Conservation (phyloP, 177 flowering plant species). For the Vitis hybrid region DNA sequence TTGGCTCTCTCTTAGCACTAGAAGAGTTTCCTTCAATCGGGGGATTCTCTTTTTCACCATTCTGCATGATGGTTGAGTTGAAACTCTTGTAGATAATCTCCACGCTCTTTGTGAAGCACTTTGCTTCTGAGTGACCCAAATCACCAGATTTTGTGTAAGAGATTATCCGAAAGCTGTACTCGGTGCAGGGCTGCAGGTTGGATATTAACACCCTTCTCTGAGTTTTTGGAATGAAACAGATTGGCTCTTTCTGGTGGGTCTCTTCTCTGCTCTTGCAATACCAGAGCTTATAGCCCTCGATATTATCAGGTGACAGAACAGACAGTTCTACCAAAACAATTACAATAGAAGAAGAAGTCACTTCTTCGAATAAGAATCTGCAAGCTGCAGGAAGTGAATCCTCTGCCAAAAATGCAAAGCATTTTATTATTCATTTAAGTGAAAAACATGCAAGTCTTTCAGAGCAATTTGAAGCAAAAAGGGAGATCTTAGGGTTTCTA, state of each 20-base stretch:
- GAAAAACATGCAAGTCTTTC: neutral
- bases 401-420: slow-evolving; percentile 44
- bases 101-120: slow-evolving; percentile 88
- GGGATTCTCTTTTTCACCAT: slow-evolving; percentile 35
- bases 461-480: neutral
- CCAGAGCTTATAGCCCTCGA: slow-evolving; percentile 94
- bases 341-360: slow-evolving; percentile 69
- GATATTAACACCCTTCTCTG: slow-evolving; percentile 77
- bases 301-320: slow-evolving; percentile 32
- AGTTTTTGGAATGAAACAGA: slow-evolving; percentile 54
- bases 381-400: slow-evolving; percentile 96
- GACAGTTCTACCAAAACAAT: slow-evolving; percentile 67
- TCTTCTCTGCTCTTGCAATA: slow-evolving; percentile 69
- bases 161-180: slow-evolving; percentile 74
- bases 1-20: slow-evolving; percentile 32
- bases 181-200: slow-evolving; percentile 87
- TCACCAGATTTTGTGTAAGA: slow-evolving; percentile 82
- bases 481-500: slow-evolving; percentile 4
- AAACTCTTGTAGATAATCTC: slow-evolving; percentile 65
- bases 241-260: slow-evolving; percentile 55
- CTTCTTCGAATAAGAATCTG: slow-evolving; percentile 84
- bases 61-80: slow-evolving; percentile 19
- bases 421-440: neutral
- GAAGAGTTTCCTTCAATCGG: slow-evolving; percentile 39
- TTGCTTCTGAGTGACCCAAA: slow-evolving; percentile 88